Evolutionary conservation across 495 filamentous ascomycete genomes (phyloP), one percentile per base, ranked within the genome.

Genomic region (Hypomontagnella submonticulosa): DNA sequence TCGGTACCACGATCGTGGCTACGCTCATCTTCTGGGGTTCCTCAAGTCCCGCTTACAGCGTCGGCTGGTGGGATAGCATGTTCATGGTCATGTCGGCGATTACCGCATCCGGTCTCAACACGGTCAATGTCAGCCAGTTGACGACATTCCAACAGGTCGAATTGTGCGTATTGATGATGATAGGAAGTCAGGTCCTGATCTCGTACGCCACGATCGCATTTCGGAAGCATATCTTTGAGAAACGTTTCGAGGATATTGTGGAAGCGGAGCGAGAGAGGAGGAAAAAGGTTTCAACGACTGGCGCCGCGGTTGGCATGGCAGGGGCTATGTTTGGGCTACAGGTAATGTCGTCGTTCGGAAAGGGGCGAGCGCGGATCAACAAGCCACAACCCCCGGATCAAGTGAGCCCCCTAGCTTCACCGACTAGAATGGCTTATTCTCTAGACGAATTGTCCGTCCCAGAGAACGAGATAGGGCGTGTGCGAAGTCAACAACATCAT

Each of bases 81-180:
- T 94, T 92, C 69, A 74, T 92, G 62, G 82, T 83, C 38, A 82
- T 89, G 42, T 89, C 85, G 61, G 89, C 90, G 6, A 90, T 92
- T 80, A 92, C 90, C n/a, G 78, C 84, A 12, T 87, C 91, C 15
- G 87, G 87, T 1, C 75, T 90, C 60, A 90, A 89, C 55, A 89
- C 84, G 23, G 80, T 86, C 77, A 68, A 81, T 72, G 34, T 84
- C 71, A 88, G 83, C 37, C 77, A 83, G 15, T 67, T 92, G 56
- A 92, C 89, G 47, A 88, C 83, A 0, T 88, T 87, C 60, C 90
- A 93, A 70, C 91, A 93, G 70, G 71, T 83, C 15, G 71, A 90
- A 12, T 77, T 92, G 15, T 92, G 89, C 62, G 19, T 84, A 6
- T 77, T 90, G 41, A 85, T 90, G 38, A 77, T 91, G 44, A 68